Conservation (phyloP, 2,329 filamentous ascomycete species). For the Setomelanomma holmii region DNA sequence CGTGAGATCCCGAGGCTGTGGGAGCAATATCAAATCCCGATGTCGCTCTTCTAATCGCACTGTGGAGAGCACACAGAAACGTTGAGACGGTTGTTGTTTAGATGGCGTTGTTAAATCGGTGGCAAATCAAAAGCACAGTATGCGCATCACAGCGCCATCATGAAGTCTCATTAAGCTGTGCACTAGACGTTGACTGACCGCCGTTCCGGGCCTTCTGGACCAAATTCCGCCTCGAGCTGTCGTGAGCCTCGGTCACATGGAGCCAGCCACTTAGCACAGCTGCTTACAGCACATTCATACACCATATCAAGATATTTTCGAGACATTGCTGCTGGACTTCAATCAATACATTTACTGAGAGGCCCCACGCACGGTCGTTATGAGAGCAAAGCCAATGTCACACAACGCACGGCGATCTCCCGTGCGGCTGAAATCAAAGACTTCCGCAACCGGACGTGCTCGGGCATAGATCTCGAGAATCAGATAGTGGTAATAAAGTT, state of each 20-base stretch:
- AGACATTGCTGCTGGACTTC: too few species aligned
- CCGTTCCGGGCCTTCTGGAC: constrained; percentile 10
- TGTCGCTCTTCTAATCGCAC: background rate
- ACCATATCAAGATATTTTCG: background rate
- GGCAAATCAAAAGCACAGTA: background rate
- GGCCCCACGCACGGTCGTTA: background rate
- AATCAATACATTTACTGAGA: too few species aligned
- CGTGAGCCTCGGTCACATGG: constrained; percentile 1
- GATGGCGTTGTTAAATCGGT: background rate
- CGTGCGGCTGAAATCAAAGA: constrained; percentile 15
- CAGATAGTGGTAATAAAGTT: too few species aligned
- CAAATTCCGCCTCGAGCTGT: background rate
- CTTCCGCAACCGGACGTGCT: constrained; percentile 14
- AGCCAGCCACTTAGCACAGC: constrained; percentile 6
- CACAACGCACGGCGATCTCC: constrained; percentile 27
- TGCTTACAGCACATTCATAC: background rate
- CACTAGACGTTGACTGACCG: constrained; percentile 4
- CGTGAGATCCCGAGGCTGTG: constrained; percentile 1
- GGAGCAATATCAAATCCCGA: background rate
- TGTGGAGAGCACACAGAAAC: background rate
- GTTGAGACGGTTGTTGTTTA: background rate
- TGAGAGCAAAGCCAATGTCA: constrained; percentile 7
- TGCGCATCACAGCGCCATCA: constrained; percentile 15
- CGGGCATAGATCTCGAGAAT: constrained; percentile 1
- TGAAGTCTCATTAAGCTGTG: constrained; percentile 10